These are phyloP conservation scores for Sporisorium iseilematis-ciliati DNA, from an alignment of 1,284 basidiomycete species.

Conservation along the genomic window DNA sequence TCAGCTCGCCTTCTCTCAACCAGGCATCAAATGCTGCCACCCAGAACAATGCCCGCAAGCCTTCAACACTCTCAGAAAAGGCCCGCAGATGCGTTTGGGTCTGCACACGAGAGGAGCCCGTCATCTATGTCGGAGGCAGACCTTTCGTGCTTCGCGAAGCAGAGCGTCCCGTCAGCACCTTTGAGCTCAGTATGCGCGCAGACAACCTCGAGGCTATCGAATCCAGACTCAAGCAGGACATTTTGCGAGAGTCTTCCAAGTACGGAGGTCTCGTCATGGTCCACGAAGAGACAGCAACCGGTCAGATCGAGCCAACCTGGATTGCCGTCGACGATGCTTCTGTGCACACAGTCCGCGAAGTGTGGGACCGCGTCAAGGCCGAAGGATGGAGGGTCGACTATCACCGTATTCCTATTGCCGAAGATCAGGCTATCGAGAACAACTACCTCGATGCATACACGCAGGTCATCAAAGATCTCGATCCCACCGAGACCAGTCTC, in stretches of 20 bases:
- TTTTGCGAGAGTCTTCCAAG: slow-evolving; percentile 86
- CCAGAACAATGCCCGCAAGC: background rate
- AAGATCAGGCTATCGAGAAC: slow-evolving; percentile 67
- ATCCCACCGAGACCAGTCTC: slow-evolving; percentile 83
- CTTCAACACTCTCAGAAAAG: slow-evolving; percentile 28
- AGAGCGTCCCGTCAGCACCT: slow-evolving; percentile 82
- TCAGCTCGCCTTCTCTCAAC: slow-evolving; percentile 17
- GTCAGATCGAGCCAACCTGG: slow-evolving; percentile 82
- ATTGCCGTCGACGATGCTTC: slow-evolving; percentile 86
- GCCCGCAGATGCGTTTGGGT: slow-evolving; percentile 72
- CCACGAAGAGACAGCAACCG: slow-evolving; percentile 78
- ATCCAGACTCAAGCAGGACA: slow-evolving; percentile 84
- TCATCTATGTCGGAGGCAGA: slow-evolving; percentile 92
- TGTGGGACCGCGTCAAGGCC: slow-evolving; percentile 77
- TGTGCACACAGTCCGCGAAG: slow-evolving; percentile 87
- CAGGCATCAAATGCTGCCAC: background rate
- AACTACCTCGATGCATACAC: slow-evolving; percentile 86
- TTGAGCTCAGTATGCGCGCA: slow-evolving; percentile 88
- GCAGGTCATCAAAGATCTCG: slow-evolving; percentile 82
- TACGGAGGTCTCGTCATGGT: slow-evolving; percentile 92
- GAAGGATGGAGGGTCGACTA: slow-evolving; percentile 85
- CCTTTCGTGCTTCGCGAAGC: slow-evolving; percentile 97
- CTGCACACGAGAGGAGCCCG: slow-evolving; percentile 81
- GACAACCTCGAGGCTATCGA: slow-evolving; percentile 97
- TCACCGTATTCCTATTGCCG: slow-evolving; percentile 87